Conservation (phyloP, 164 flowering plant species). For the Piper betle region DNA sequence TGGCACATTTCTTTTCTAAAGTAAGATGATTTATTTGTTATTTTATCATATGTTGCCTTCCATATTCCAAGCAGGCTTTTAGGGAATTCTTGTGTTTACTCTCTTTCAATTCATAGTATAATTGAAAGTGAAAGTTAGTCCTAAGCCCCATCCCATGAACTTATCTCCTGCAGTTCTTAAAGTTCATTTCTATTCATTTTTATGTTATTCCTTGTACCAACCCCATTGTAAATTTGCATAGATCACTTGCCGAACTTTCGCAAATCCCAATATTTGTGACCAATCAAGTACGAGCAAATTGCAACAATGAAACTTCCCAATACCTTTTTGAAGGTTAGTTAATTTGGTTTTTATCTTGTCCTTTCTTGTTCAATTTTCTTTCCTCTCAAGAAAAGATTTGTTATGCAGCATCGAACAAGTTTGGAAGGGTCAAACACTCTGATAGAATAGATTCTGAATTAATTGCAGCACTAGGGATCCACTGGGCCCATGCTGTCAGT, state of each 20-base stretch:
- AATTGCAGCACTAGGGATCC: constrained; percentile 68
- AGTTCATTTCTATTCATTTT: neutral
- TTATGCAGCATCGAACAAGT: constrained; percentile 27
- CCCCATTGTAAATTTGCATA: constrained; percentile 12
- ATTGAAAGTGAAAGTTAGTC: neutral
- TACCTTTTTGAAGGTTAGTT: constrained; percentile 58
- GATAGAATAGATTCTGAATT: constrained; percentile 53
- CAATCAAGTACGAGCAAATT: constrained; percentile 73
- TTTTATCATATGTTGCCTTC: neutral
- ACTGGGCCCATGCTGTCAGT: constrained; percentile 90
- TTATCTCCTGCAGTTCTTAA: too few relatives aligned
- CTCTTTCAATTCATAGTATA: neutral
- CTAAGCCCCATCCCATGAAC: too few relatives aligned
- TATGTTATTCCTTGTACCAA: neutral
- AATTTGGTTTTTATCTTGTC: neutral
- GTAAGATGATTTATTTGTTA: constrained; percentile 24
- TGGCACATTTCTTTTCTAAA: constrained; percentile 85
- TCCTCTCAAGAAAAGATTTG: neutral
- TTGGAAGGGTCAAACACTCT: constrained; percentile 9
- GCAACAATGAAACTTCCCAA: constrained; percentile 23
- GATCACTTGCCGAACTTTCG: constrained; percentile 74
- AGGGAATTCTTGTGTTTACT: neutral
- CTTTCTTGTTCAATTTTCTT: constrained; percentile 4
- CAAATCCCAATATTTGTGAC: constrained; percentile 74
- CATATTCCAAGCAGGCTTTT: neutral